Evolutionary conservation across 257 asterid genomes (phyloP), one percentile per base, ranked within the genome.

Genomic region (Forsythia viridissima): DNA sequence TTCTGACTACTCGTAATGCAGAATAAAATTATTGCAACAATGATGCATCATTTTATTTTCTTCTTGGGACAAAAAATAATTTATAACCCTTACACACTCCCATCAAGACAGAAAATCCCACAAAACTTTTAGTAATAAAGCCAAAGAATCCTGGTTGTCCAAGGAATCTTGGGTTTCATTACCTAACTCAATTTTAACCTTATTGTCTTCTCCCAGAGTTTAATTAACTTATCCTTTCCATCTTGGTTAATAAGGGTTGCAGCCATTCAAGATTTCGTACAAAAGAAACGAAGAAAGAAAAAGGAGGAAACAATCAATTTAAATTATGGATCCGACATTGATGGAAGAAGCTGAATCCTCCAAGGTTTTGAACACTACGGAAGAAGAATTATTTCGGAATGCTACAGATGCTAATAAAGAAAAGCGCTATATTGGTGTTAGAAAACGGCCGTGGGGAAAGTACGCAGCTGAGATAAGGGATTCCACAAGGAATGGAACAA

Each of bases 361-460:
- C 68, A 59, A 8, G 1, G 13, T 4, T 8, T 59, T 59, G 36
- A 59, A 59, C 68, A 59, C 5, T 59, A n/a, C 36, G 4, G 5
- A 63, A 63, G 67, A 59, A 59, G 69, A 63, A 63, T 3, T 8
- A 8, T 30, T 8, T 2, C 6, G 69, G 39, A 63, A 10, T 24
- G 16, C 37, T 21, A 24, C 6, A 18, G 69, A 24, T 15, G 39
- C 8, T 8, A 72, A 40, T 36, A 24, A 72, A 6, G 68, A 75
- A 16, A 71, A 67, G 74, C 79, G 72, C 39, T 80, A 68, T 79
- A 82, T 85, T 44, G 88, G 88, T 0, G 88, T 85, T 0, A 48
- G 88, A 8, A 85, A 57, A 67, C 73, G 86, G 72, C 85, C 88
- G 0, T 85, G 89, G 89, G 88, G 88, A 15, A 85, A 73, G 79